These are phyloP conservation scores for Acacia acuminata DNA, from an alignment of 306 rosid species.

Conservation along the genomic window DNA sequence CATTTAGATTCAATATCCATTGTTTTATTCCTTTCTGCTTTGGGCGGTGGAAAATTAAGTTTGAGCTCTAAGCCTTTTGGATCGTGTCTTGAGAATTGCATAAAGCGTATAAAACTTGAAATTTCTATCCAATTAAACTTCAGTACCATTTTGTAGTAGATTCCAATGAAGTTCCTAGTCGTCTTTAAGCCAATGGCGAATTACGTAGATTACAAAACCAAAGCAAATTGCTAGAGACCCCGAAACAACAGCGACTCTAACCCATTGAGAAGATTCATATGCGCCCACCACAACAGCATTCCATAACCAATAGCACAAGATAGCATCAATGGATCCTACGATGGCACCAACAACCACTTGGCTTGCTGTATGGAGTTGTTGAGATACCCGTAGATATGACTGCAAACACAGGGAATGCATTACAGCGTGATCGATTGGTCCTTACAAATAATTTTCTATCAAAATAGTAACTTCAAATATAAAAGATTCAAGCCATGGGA, in stretches of 20 bases:
- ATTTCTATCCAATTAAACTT: background rate
- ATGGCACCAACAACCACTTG: constrained; percentile 83
- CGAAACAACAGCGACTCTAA: constrained; percentile 49
- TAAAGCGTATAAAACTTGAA: background rate
- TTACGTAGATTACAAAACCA: constrained; percentile 50
- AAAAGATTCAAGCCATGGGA: background rate
- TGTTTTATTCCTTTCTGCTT: background rate
- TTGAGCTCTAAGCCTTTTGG: background rate
- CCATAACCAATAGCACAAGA: constrained; percentile 77
- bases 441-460: background rate
- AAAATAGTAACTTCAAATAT: constrained; percentile 2
- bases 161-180: constrained; percentile 38
- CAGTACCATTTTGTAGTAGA: background rate
- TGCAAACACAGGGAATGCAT: constrained; percentile 36
- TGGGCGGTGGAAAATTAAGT: background rate
- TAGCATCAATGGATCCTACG: constrained; percentile 54
- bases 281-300: constrained; percentile 53
- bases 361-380: constrained; percentile 67
- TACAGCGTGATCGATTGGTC: constrained; percentile 24
- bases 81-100: too few relatives aligned
- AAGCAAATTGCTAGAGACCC: constrained; percentile 64
- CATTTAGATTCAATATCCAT: background rate
- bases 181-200: constrained; percentile 63
- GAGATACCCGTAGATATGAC: constrained; percentile 87
- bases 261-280: constrained; percentile 54